These are phyloP conservation scores for Mycena vitilis DNA, from an alignment of 768 basidiomycete genomes.

Conservation along the genomic window DNA sequence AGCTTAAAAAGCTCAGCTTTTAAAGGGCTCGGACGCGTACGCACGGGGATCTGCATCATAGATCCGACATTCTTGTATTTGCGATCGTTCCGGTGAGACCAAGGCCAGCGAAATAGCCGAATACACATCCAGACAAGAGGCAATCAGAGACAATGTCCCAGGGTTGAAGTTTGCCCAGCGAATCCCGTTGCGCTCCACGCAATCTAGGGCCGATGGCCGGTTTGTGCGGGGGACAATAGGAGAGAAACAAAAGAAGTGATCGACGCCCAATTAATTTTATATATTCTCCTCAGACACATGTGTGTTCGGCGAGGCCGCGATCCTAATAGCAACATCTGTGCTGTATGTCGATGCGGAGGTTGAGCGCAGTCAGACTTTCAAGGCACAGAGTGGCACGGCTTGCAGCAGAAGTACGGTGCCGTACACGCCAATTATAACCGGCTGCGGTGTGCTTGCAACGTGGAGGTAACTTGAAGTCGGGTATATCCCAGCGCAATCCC, in stretches of 20 bases:
- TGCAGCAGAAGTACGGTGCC: conserved; percentile 18
- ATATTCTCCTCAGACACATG: conserved; percentile 27
- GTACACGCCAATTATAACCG: conserved; percentile 26
- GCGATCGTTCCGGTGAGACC: conserved; percentile 11
- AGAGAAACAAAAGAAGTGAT: conserved; percentile 29
- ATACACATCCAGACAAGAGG: background rate
- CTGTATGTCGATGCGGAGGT: conserved; percentile 10
- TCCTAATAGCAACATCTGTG: background rate
- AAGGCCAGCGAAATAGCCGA: conserved; percentile 21
- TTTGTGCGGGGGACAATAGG: conserved; percentile 24
- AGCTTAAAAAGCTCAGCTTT: conserved; percentile 7
- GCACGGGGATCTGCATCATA: conserved; percentile 17
- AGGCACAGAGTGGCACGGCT: background rate
- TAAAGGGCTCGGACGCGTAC: conserved; percentile 5
- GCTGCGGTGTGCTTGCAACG: conserved; percentile 24
- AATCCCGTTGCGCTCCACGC: background rate
- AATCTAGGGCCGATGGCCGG: conserved; percentile 3
- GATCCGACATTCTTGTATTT: conserved; percentile 24
- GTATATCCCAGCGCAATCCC: background rate
- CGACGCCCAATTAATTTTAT: conserved; percentile 22
- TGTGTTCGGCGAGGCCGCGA: conserved; percentile 28
- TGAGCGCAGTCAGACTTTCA: background rate
- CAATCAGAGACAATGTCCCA: conserved; percentile 6
- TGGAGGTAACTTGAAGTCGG: background rate
- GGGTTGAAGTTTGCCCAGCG: conserved; percentile 7